These are phyloP conservation scores for Chaetomium cochliodes DNA, from an alignment of 495 filamentous ascomycete genomes.

Conservation along the genomic window DNA sequence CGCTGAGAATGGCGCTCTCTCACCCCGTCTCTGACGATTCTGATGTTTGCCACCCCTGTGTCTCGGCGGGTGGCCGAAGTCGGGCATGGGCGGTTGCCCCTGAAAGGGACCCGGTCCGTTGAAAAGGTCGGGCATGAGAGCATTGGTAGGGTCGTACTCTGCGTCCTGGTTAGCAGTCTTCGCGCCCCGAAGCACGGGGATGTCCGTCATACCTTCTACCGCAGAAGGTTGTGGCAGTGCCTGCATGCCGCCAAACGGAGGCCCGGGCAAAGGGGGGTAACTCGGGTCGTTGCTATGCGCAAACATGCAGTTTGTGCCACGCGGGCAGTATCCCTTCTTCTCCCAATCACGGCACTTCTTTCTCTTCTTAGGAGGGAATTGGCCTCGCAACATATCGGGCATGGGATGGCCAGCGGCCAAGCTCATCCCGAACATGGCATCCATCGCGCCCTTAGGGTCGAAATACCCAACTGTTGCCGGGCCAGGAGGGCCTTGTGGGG, in stretches of 20 bases:
- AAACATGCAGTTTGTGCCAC: constrained; percentile 70
- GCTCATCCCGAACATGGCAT: constrained; percentile 51
- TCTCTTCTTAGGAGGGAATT: constrained; percentile 43
- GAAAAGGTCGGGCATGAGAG: constrained; percentile 32
- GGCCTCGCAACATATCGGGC: constrained; percentile 51
- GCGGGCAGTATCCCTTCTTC: constrained; percentile 78
- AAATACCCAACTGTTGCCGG: constrained; percentile 29
- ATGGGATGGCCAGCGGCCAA: constrained; percentile 49
- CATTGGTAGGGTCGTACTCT: constrained; percentile 87
- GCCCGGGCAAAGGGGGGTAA: constrained; percentile 18
- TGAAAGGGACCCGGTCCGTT: constrained; percentile 2
- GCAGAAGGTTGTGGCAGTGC: constrained; percentile 14
- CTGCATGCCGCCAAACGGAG: constrained; percentile 5
- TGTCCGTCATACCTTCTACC: constrained; percentile 38
- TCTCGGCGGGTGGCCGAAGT: constrained; percentile 12
- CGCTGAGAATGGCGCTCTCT: constrained; percentile 64
- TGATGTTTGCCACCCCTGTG: constrained; percentile 28
- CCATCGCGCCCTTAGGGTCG: constrained; percentile 66
- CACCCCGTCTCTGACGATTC: constrained; percentile 34
- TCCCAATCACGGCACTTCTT: constrained; percentile 84
- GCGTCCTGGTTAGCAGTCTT: constrained; percentile 20
- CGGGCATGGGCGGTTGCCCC: constrained; percentile 9
- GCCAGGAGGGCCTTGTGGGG: constrained; percentile 1
- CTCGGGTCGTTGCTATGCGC: constrained; percentile 61
- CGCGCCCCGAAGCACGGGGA: neutral